Percentiles rank a stretch among this genome's conserved stretches.
phyloP scores from a whole-genome alignment of 2,329 filamentous ascomycete genomes.

The Colletotrichum siamense region DNA sequence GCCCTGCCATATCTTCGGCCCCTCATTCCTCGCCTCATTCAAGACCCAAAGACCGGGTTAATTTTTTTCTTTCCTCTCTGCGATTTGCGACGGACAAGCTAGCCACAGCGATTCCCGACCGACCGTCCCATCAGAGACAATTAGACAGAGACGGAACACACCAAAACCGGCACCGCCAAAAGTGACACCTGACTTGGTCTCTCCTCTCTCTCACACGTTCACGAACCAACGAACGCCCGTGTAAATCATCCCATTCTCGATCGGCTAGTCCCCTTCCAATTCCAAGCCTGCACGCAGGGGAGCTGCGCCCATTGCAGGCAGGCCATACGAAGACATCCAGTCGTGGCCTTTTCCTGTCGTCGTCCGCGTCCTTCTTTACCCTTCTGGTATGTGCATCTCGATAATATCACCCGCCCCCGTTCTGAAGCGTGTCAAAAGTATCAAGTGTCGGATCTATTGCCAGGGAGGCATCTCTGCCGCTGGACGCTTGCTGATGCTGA shows the following conservation, averaged over 20 bases:
- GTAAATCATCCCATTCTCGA: slow-evolving; percentile 14
- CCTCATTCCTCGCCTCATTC: background rate
- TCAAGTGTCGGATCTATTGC: background rate
- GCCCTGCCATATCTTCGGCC: background rate
- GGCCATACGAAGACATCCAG: background rate
- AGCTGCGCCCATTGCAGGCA: slow-evolving; percentile 3
- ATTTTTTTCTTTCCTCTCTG: background rate
- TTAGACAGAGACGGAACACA: background rate
- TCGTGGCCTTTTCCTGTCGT: background rate
- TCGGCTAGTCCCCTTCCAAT: slow-evolving; percentile 6
- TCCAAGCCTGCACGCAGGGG: background rate
- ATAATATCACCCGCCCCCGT: slow-evolving; percentile 1
- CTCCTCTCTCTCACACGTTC: background rate
- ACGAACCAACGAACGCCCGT: slow-evolving; percentile 1
- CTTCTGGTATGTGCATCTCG: slow-evolving; percentile 19
- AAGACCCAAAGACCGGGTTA: background rate
- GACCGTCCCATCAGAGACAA: background rate
- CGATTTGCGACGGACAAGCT: background rate
- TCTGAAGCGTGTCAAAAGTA: background rate
- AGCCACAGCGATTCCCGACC: background rate
- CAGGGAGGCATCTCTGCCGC: background rate
- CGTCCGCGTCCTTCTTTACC: background rate
- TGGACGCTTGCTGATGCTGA: background rate
- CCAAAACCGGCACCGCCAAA: background rate
- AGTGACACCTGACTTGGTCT: background rate